Evolutionary conservation across 1,284 basidiomycete species (phyloP), one percentile per base, ranked within the genome.

Genomic region (Laetiporus sulphureus): DNA sequence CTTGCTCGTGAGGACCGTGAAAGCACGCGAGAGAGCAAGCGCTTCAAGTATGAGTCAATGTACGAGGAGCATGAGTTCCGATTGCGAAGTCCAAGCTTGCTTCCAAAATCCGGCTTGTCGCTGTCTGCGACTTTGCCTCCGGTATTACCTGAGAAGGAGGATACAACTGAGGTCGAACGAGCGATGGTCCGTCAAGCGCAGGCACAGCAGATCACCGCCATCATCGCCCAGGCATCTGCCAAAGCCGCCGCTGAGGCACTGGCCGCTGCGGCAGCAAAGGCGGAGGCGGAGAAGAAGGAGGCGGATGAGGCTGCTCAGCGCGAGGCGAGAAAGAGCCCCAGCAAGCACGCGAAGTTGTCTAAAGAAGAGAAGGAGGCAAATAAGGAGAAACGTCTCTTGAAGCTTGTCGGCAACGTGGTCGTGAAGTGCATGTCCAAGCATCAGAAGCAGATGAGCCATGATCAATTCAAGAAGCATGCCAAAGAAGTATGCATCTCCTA

Each of bases 371-470:
- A 71, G 60, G 77, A 83, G 54, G 72, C 69, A 8, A 69, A 72
- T 44, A 92, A 89, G 68, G 90, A 94, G 65, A 93, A 90, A 71
- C 68, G 77, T 51, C 62, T 97, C 48, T 63, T 82, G 51, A 91
- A 91, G 61, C 72, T 97, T 18, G 79, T 99, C 6, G 88, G 92
- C 18, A 81, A 83, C 12, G 75, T 96, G 2, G 94, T 98, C 22
- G 95, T 99, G 30, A 84, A 82, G 59, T 80, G 73, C 46, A 91
- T 98, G 89, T 89, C 84, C 40, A 95, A 93, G 66, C 83, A 96
- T 61, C 76, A 82, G 50, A 75, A 84, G 43, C 68, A 80, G 44
- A 75, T 98, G 65, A 84, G 90, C 42, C 77, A 80, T 42, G 92
- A 96, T 4, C 66, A 74, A 40, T 98, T 99, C 73, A 99, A 99